A percentile compares a stretch with the other conserved stretches of the same genome.
Conservation (phyloP, 2,329 filamentous ascomycete species). For the Didymella keratinophila region DNA sequence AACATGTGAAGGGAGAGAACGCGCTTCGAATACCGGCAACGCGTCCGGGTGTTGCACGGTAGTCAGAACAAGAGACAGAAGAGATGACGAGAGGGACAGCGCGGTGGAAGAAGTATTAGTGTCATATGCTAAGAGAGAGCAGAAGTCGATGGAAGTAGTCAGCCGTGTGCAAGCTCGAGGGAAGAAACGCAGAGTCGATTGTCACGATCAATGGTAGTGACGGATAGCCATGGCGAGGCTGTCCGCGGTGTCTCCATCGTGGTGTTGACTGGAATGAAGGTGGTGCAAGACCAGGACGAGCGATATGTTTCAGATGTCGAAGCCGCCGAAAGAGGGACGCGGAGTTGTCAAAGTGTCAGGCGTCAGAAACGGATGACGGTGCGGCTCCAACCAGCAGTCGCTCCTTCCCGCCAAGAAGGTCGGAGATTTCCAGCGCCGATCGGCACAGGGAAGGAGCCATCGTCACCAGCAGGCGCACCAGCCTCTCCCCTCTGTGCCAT, state of each 20-base stretch:
- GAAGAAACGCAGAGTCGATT: not conserved
- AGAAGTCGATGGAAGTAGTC: not conserved
- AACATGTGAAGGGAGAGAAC: constrained; percentile 20
- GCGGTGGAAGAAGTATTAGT: constrained; percentile 15
- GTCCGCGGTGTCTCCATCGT: not conserved
- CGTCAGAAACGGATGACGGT: constrained; percentile 16
- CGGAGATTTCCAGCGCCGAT: constrained; percentile 30
- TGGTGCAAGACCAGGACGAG: constrained; percentile 8
- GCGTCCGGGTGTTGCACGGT: constrained; percentile 19
- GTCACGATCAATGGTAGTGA: not conserved
- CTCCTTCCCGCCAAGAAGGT: constrained; percentile 16
- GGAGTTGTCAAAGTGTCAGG: constrained; percentile 20
- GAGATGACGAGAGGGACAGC: constrained; percentile 9
- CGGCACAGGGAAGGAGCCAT: constrained; percentile 18
- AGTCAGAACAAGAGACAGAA: constrained; percentile 20
- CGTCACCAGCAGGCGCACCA: constrained; percentile 22
- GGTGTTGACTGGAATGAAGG: constrained; percentile 13
- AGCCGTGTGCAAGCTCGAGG: not conserved
- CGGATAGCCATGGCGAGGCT: not conserved
- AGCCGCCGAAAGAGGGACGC: not conserved
- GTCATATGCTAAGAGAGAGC: constrained; percentile 1
- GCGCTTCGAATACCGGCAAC: constrained; percentile 15
- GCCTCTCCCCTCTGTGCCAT: constrained; percentile 20
- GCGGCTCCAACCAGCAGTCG: constrained; percentile 17
- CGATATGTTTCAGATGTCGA: constrained; percentile 18